Evolutionary conservation across 2,329 filamentous ascomycete species (phyloP).

Genomic region (Neofusicoccum kwambonambiense): DNA sequence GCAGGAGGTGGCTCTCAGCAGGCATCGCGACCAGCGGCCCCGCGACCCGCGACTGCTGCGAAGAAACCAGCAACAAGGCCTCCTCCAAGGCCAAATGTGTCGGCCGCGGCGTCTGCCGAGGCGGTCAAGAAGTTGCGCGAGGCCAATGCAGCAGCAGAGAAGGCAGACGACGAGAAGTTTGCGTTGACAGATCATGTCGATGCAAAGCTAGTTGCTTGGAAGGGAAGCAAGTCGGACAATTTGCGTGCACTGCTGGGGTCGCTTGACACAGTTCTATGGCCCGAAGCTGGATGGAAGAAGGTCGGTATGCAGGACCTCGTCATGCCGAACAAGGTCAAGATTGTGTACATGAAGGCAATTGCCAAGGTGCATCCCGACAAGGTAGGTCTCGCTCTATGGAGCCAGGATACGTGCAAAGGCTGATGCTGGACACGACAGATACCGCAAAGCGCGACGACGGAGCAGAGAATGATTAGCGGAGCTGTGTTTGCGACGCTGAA

Average conservation of each 20-base stretch:
- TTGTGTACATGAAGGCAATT: slow-evolving; percentile 98
- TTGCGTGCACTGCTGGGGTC: slow-evolving; percentile 82
- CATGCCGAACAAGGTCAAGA: slow-evolving; percentile 91
- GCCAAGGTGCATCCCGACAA: slow-evolving; percentile 98
- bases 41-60: slow-evolving; percentile 37
- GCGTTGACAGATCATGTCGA: slow-evolving; percentile 84
- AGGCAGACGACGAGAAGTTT: slow-evolving; percentile 89
- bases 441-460: slow-evolving; percentile 61
- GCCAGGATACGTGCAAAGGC: neutral
- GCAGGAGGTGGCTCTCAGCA: slow-evolving; percentile 56
- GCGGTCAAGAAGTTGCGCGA: slow-evolving; percentile 80
- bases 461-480: slow-evolving; percentile 66
- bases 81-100: slow-evolving; percentile 44
- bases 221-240: slow-evolving; percentile 89
- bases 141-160: slow-evolving; percentile 81
- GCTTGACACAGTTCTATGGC: slow-evolving; percentile 87
- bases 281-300: slow-evolving; percentile 92
- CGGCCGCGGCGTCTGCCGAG: slow-evolving; percentile 50
- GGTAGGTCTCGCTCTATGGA: slow-evolving; percentile 57
- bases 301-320: slow-evolving; percentile 91
- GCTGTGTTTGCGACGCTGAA: slow-evolving; percentile 65
- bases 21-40: slow-evolving; percentile 46
- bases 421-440: slow-evolving; percentile 46
- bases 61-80: slow-evolving; percentile 27
- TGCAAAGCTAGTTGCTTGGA: slow-evolving; percentile 75